These are phyloP conservation scores for Alternaria consortialis DNA, from an alignment of 2,329 filamentous ascomycete species.

Conservation along the genomic window DNA sequence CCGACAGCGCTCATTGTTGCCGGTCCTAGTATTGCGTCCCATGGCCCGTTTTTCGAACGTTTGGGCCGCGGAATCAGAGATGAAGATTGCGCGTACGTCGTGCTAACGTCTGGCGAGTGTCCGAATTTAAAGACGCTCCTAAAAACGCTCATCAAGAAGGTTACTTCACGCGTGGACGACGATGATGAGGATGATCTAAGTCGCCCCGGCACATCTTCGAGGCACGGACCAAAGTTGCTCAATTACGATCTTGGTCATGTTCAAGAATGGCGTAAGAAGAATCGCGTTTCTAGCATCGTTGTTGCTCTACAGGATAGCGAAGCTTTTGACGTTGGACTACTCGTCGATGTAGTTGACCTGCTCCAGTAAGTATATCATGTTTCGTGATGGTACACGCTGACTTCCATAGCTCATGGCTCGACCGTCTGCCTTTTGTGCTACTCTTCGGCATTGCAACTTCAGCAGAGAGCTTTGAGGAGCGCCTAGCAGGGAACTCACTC, in stretches of 20 bases:
- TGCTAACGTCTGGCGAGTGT: slow-evolving; percentile 75
- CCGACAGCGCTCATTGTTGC: slow-evolving; percentile 78
- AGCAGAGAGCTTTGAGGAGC: slow-evolving; percentile 78
- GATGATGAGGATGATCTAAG: slow-evolving; percentile 59
- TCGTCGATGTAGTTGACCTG: slow-evolving; percentile 75
- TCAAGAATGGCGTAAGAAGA: slow-evolving; percentile 65
- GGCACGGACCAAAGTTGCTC: slow-evolving; percentile 71
- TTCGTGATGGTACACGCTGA: slow-evolving; percentile 27
- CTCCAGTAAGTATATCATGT: slow-evolving; percentile 64
- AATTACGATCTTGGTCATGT: slow-evolving; percentile 82
- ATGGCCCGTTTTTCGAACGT: slow-evolving; percentile 77
- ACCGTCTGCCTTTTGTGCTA: slow-evolving; percentile 78
- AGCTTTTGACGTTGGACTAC: slow-evolving; percentile 76
- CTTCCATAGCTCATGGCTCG: slow-evolving; percentile 68
- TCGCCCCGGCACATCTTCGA: slow-evolving; percentile 22
- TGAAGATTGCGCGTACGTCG: slow-evolving; percentile 66
- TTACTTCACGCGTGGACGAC: slow-evolving; percentile 65
- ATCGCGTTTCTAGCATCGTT: slow-evolving; percentile 67
- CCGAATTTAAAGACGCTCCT: slow-evolving; percentile 76
- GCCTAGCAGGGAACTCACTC: slow-evolving; percentile 73
- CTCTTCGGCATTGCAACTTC: slow-evolving; percentile 85
- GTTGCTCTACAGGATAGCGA: slow-evolving; percentile 84
- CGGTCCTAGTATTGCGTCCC: slow-evolving; percentile 79
- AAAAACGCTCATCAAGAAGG: slow-evolving; percentile 76
- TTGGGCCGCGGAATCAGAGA: slow-evolving; percentile 59